Evolutionary conservation across 2,329 filamentous ascomycete genomes (phyloP).

Genomic region (Fusarium mundagurra): DNA sequence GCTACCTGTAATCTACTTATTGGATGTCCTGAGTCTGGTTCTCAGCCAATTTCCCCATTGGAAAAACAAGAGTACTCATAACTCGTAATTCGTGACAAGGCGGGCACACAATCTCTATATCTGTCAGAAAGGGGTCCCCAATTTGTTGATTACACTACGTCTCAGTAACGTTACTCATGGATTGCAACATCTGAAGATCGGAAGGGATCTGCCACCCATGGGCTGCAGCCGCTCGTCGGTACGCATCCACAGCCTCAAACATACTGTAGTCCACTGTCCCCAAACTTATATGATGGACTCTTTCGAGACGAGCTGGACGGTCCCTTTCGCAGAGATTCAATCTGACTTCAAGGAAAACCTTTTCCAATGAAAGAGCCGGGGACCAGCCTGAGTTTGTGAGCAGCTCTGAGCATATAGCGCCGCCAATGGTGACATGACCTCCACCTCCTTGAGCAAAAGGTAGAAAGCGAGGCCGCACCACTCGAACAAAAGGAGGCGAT

Average conservation of each 20-base stretch:
- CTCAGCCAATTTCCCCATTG: background rate
- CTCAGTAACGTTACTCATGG: slow-evolving; percentile 22
- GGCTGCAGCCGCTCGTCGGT: slow-evolving; percentile 67
- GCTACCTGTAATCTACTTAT: background rate
- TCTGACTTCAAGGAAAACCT: slow-evolving; percentile 81
- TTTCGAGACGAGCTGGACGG: slow-evolving; percentile 78
- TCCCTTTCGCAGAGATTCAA: slow-evolving; percentile 77
- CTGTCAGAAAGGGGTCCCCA: background rate
- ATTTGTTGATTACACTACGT: background rate
- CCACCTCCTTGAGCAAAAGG: slow-evolving; percentile 78
- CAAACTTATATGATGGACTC: background rate
- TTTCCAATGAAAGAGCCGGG: slow-evolving; percentile 77
- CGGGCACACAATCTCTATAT: background rate
- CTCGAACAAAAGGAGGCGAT: slow-evolving; percentile 83
- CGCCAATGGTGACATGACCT: slow-evolving; percentile 85
- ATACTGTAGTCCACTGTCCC: slow-evolving; percentile 67
- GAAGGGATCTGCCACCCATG: slow-evolving; percentile 80
- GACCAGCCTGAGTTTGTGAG: slow-evolving; percentile 87
- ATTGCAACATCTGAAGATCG: slow-evolving; percentile 62
- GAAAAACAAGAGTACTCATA: background rate
- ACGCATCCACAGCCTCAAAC: slow-evolving; percentile 78
- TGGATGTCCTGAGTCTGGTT: background rate
- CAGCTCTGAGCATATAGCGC: slow-evolving; percentile 85
- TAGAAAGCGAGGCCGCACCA: slow-evolving; percentile 83
- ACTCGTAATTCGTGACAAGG: background rate